Evolutionary conservation across 768 basidiomycete species (phyloP), one percentile per base, ranked within the genome.

Genomic region (Hirschioporus abietinus): DNA sequence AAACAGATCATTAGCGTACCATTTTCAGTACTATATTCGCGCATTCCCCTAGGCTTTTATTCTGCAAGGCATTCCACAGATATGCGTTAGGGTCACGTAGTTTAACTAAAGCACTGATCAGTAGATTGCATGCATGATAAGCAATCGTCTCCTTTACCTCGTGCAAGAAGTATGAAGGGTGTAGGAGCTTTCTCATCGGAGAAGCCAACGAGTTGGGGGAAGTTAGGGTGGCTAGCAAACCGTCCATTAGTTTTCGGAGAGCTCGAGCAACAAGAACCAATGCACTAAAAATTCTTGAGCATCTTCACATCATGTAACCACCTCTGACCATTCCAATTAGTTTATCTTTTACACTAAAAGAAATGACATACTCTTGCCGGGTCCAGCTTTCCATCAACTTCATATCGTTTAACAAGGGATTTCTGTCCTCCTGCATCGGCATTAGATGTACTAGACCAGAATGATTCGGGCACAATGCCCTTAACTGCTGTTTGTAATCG

Each of bases 181-280:
- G 81, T 83, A 1, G 78, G 78, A 0, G 80, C 73, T 36, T 79
- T 75, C 18, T 79, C 79, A 17, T 79, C 73, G 0, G 83, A 85
- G 69, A 82, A 82, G 1, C 84, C 84, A 7, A 83, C 67, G 78
- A 86, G 79, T 70, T 85, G 83, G 0, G 85, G 84, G 25, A 86
- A 72, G 69, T 82, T 84, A 20, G 84, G 82, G 66, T 84, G 84
- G 67, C 84, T 84, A 61, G 3, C 30, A 61, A 15, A 61, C 9
- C 60, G 42, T 15, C 12, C 42, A 10, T 52, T 60, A 64, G 26
- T 35, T 35, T 18, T 61, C 52, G 35, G 10, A 20, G 24, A 61
- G 24, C 23, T 8, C 62, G 3, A 17, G 61, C 24, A 17, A 17
- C 2, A 5, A 24, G 26, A 36, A 34, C 15, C 17, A 20, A 73